These are phyloP conservation scores for Bryoglossum gracile DNA, from an alignment of 495 filamentous ascomycete genomes.

Conservation along the genomic window DNA sequence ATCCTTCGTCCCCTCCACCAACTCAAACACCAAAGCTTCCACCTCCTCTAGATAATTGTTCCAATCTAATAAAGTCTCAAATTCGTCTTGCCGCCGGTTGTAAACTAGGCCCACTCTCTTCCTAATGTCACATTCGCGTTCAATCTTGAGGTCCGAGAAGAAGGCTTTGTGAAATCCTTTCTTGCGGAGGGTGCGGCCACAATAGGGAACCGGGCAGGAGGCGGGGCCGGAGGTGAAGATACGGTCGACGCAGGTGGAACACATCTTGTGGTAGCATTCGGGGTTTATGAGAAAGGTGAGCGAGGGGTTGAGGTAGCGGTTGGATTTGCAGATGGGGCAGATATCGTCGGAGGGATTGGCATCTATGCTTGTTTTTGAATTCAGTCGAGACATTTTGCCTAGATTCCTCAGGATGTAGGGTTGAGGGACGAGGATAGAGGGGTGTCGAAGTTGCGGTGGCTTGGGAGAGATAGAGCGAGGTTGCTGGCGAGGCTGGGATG, in stretches of 20 bases:
- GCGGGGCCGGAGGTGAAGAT: constrained; percentile 88
- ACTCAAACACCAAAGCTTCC: constrained; percentile 82
- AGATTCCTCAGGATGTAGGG: background rate
- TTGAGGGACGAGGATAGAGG: background rate
- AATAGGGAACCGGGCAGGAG: constrained; percentile 83
- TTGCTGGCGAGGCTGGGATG: constrained; percentile 22
- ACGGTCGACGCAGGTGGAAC: constrained; percentile 85
- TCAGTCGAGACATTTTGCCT: constrained; percentile 8
- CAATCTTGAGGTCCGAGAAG: constrained; percentile 82
- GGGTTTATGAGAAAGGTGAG: constrained; percentile 94
- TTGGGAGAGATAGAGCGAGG: no score
- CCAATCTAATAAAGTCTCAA: constrained; percentile 68
- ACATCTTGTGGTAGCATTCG: constrained; percentile 99
- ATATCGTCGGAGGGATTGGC: constrained; percentile 51
- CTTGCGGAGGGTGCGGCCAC: constrained; percentile 76
- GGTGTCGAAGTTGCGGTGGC: no score
- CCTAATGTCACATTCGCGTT: constrained; percentile 91
- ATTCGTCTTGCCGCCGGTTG: constrained; percentile 86
- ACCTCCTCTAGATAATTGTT: constrained; percentile 95
- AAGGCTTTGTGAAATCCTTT: constrained; percentile 77
- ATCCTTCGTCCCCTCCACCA: constrained; percentile 65
- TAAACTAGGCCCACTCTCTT: constrained; percentile 73
- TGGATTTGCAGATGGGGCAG: constrained; percentile 95
- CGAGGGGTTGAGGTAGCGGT: constrained; percentile 86
- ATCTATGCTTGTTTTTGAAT: constrained; percentile 1